Evolutionary conservation across 176 grass and related monocot species (phyloP).

Genomic region (Phoenix roebelenii): DNA sequence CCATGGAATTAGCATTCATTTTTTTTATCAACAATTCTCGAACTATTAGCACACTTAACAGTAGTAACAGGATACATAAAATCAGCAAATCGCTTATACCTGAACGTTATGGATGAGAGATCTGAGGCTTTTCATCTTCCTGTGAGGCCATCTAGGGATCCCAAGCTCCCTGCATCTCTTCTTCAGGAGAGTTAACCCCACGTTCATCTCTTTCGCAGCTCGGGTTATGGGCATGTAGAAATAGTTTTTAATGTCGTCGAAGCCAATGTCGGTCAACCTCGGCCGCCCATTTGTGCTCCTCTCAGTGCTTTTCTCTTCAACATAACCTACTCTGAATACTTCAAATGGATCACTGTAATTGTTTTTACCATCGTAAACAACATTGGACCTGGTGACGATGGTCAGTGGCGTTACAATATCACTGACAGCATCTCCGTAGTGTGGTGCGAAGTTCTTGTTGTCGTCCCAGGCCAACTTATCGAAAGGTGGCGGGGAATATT

Average conservation of each 20-base stretch:
- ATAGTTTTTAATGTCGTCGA: slow-evolving; percentile 45
- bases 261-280: slow-evolving; percentile 42
- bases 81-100: slow-evolving; percentile 5
- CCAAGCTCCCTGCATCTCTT: slow-evolving; percentile 85
- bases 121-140: slow-evolving; percentile 90
- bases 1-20: neutral
- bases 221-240: slow-evolving; percentile 82
- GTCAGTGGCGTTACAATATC: neutral
- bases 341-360: too few relatives aligned
- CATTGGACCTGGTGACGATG: too few relatives aligned
- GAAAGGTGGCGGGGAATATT: too few relatives aligned
- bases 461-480: too few relatives aligned
- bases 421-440: neutral
- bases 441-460: neutral
- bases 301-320: too few relatives aligned
- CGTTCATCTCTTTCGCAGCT: slow-evolving; percentile 77
- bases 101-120: slow-evolving; percentile 68
- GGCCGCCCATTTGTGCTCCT: slow-evolving; percentile 7
- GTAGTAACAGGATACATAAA: neutral
- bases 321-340: too few relatives aligned
- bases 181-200: slow-evolving; percentile 83
- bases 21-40: neutral
- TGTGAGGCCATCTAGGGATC: slow-evolving; percentile 67
- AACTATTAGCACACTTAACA: neutral
- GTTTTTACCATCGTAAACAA: neutral